Conservation (phyloP, 768 basidiomycete species). For the Psilocybe cubensis region DNA sequence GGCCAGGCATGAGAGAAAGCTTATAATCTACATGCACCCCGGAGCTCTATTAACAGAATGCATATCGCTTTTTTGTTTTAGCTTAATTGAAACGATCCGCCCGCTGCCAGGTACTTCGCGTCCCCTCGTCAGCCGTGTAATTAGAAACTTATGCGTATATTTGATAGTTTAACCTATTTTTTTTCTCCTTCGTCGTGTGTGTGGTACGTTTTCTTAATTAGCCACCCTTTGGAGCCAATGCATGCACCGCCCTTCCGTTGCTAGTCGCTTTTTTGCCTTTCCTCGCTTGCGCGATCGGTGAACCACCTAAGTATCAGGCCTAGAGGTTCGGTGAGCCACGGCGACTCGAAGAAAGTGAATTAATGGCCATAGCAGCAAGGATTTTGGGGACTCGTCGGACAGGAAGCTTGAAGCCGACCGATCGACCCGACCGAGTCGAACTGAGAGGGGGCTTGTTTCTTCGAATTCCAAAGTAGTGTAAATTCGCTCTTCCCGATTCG, state of each 20-base stretch:
- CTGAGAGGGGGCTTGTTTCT: not conserved
- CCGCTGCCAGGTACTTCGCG: conserved; percentile 9
- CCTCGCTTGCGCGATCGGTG: no score
- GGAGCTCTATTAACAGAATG: conserved; percentile 1
- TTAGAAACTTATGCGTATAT: conserved; percentile 5
- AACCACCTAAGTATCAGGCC: no score
- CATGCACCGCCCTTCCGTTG: no score
- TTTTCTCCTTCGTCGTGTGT: not conserved
- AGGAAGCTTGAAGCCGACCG: not conserved
- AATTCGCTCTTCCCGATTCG: not conserved
- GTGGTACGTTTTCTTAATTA: not conserved
- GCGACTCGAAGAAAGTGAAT: no score
- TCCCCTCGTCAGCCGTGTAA: not conserved
- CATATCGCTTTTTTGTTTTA: conserved; percentile 17
- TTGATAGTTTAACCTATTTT: conserved; percentile 6
- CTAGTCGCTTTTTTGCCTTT: no score
- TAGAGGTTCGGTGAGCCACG: no score
- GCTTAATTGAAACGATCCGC: conserved; percentile 32
- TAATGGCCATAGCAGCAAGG: no score
- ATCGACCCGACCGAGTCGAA: conserved; percentile 1
- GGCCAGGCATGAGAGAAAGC: not conserved
- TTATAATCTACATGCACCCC: not conserved
- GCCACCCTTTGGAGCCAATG: no score
- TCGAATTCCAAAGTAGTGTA: conserved; percentile 1
- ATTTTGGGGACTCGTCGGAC: no score